Percentiles rank a stretch among this genome's conserved stretches.
phyloP scores from a whole-genome alignment of 2,329 filamentous ascomycete species.

The Calonectria honghensis region DNA sequence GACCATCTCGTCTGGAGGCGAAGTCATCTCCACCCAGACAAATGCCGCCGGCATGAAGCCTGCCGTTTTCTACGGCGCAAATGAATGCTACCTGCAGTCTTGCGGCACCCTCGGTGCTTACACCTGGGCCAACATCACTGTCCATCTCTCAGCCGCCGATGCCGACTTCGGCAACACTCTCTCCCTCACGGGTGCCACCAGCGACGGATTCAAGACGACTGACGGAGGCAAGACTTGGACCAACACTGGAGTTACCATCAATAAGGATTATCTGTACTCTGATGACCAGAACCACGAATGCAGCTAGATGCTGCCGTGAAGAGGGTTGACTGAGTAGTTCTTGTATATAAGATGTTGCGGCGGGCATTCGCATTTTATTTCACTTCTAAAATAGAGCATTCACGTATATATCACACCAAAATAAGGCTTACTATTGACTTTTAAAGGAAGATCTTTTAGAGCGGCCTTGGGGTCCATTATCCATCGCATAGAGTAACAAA shows the following conservation, averaged over 20 bases:
- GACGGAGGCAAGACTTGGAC: slow-evolving; percentile 45
- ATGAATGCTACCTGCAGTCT: slow-evolving; percentile 43
- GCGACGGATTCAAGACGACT: slow-evolving; percentile 31
- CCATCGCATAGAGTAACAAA: no score
- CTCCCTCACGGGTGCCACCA: slow-evolving; percentile 29
- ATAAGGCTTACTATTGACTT: neutral
- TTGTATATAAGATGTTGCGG: neutral
- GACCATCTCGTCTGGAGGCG: slow-evolving; percentile 37
- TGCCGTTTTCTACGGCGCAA: slow-evolving; percentile 42
- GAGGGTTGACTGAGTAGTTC: neutral
- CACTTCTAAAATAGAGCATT: neutral
- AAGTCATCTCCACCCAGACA: slow-evolving; percentile 41
- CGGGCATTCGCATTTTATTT: neutral
- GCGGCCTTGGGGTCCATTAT: no score
- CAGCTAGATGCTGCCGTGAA: neutral
- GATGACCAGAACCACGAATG: slow-evolving; percentile 43
- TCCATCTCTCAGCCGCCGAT: slow-evolving; percentile 38
- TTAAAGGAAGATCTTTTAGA: neutral
- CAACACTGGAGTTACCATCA: slow-evolving; percentile 32
- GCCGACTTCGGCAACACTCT: slow-evolving; percentile 37
- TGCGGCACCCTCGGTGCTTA: slow-evolving; percentile 37
- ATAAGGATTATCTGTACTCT: slow-evolving; percentile 42
- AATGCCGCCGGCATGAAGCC: slow-evolving; percentile 44
- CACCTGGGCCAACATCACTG: slow-evolving; percentile 40
- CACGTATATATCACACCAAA: neutral